A percentile compares a stretch with the other conserved stretches of the same genome.
Conservation (phyloP, 352 stramenopile genomes). For the Globisporangium apiculatum region DNA sequence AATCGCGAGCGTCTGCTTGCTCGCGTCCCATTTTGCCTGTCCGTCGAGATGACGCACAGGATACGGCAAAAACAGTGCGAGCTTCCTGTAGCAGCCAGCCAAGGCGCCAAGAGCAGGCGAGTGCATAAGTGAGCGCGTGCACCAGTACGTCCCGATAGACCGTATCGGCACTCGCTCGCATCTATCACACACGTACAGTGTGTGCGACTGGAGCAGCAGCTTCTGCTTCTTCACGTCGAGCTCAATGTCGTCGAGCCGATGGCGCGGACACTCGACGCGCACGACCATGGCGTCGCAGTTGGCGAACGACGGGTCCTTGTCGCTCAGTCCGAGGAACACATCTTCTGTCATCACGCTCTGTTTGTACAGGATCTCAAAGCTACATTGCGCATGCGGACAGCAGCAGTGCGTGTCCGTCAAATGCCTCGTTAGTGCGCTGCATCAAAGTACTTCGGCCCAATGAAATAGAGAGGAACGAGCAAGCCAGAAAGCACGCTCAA, state of each 20-base stretch:
- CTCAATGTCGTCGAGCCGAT: slow-evolving; percentile 67
- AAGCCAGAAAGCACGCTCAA: not conserved
- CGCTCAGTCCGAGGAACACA: slow-evolving; percentile 73
- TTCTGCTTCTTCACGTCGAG: slow-evolving; percentile 78
- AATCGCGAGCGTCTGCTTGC: slow-evolving; percentile 40
- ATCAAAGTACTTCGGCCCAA: not conserved
- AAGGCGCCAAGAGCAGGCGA: too few relatives aligned
- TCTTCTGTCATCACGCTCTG: slow-evolving; percentile 84
- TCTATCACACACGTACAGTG: slow-evolving; percentile 26
- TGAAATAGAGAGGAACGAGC: not conserved
- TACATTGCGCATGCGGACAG: not conserved
- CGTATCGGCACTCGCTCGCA: too few relatives aligned
- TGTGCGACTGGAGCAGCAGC: slow-evolving; percentile 54
- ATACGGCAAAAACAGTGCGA: slow-evolving; percentile 65
- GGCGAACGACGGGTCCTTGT: slow-evolving; percentile 78
- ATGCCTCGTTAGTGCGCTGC: too few relatives aligned
- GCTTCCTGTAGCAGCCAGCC: slow-evolving; percentile 29
- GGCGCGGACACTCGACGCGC: slow-evolving; percentile 54
- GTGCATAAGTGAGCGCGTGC: too few relatives aligned
- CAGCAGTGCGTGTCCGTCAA: not conserved
- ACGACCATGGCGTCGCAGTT: slow-evolving; percentile 80
- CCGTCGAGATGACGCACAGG: slow-evolving; percentile 65
- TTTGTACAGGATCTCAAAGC: slow-evolving; percentile 84
- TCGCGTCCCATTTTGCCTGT: slow-evolving; percentile 62
- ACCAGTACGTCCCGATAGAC: not conserved